phyloP scores from a whole-genome alignment of 2,329 filamentous ascomycete species.

The Colletotrichum orchidophilum region DNA sequence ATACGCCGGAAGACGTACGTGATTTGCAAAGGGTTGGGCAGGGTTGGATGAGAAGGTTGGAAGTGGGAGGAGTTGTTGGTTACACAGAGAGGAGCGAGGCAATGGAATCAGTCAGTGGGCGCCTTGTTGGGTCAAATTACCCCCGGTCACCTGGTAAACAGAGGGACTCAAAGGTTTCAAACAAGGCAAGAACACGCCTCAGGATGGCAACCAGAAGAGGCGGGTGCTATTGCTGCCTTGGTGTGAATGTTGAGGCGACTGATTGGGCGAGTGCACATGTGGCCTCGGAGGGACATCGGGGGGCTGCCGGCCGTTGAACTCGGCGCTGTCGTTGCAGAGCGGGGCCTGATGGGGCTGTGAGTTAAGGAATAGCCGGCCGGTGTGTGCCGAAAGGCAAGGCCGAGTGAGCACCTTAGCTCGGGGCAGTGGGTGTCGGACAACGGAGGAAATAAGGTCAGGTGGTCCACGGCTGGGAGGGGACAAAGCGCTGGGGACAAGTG shows the following conservation, averaged over 20 bases:
- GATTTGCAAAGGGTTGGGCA: neutral
- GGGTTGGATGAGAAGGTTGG: neutral
- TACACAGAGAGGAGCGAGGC: slow-evolving; percentile 7
- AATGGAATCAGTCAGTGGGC: neutral
- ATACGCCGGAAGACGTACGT: neutral
- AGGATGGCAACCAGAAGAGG: neutral
- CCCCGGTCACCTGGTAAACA: neutral
- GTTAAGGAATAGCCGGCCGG: neutral
- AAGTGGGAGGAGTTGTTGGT: neutral
- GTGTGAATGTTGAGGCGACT: neutral
- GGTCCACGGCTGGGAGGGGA: neutral
- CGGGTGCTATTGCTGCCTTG: neutral
- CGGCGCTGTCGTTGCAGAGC: slow-evolving; percentile 21
- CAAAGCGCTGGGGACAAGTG: neutral
- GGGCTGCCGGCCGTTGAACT: slow-evolving; percentile 8
- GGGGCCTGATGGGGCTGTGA: slow-evolving; percentile 12
- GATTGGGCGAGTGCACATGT: neutral
- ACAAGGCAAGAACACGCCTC: neutral
- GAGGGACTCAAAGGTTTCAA: neutral
- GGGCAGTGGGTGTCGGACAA: neutral
- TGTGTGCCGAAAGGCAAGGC: neutral
- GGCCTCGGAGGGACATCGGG: neutral
- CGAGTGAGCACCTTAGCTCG: neutral
- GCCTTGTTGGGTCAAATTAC: neutral
- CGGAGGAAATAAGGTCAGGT: neutral